These are phyloP conservation scores for Candida takata DNA, from an alignment of 805 yeast species.

Conservation along the genomic window DNA sequence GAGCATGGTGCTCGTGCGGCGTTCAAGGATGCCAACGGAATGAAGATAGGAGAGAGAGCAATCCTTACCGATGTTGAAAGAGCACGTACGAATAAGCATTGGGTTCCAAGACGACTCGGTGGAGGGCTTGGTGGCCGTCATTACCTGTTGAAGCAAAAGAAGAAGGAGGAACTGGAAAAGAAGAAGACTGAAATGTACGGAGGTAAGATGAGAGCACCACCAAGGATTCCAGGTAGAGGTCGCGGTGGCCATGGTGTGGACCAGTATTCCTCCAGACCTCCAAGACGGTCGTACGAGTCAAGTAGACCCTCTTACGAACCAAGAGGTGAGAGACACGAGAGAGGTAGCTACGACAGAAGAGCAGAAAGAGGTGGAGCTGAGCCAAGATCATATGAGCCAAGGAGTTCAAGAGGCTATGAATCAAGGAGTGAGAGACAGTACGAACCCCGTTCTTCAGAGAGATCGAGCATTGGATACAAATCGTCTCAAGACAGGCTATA, in stretches of 20 bases:
- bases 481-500: slow-evolving; percentile 1
- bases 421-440: slow-evolving; percentile 8
- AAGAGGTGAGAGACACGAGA: slow-evolving; percentile 1
- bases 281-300: slow-evolving; percentile 1
- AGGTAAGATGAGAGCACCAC: not conserved
- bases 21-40: slow-evolving; percentile 48
- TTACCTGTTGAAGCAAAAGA: slow-evolving; percentile 34
- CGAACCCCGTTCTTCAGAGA: slow-evolving; percentile 1
- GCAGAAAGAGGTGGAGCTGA: not conserved
- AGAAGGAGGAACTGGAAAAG: slow-evolving; percentile 8
- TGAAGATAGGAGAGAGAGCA: slow-evolving; percentile 43
- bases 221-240: slow-evolving; percentile 5
- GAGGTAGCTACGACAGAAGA: slow-evolving; percentile 1
- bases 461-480: slow-evolving; percentile 4
- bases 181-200: slow-evolving; percentile 3
- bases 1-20: slow-evolving; percentile 59
- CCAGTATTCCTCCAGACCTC: too few species aligned
- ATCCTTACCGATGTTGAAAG: slow-evolving; percentile 69
- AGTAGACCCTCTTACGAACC: slow-evolving; percentile 2
- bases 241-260: slow-evolving; percentile 10
- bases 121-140: slow-evolving; percentile 92
- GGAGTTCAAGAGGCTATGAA: not conserved
- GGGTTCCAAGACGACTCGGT: slow-evolving; percentile 74
- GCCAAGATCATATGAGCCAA: slow-evolving; percentile 1
- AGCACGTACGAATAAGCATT: slow-evolving; percentile 55